phyloP scores from a whole-genome alignment of 768 basidiomycete species.

The Trametes gibbosa region DNA sequence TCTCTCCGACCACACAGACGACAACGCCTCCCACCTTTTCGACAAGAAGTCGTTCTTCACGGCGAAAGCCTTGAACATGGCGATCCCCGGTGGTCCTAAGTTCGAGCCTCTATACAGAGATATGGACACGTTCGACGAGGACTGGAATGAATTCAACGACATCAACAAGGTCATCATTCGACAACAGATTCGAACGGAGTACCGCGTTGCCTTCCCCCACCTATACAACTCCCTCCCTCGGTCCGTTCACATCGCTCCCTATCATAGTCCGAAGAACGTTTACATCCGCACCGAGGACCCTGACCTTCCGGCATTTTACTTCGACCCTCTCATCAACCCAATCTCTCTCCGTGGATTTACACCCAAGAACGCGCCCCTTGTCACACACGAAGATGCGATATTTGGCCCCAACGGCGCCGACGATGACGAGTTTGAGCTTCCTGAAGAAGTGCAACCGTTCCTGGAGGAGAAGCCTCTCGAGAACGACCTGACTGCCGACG shows the following conservation, averaged over 20 bases:
- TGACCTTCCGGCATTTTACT: conserved; percentile 99
- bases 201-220: conserved; percentile 99
- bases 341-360: conserved; percentile 87
- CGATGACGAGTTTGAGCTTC: conserved; percentile 85
- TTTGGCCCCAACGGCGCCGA: conserved; percentile 87
- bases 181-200: conserved; percentile 96
- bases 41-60: conserved; percentile 98
- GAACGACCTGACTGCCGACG: conserved; percentile 92
- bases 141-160: conserved; percentile 99
- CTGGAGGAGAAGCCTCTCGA: conserved; percentile 75
- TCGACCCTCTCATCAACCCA: conserved; percentile 97
- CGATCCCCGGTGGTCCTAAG: conserved; percentile 97
- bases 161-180: conserved; percentile 99
- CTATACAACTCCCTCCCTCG: conserved; percentile 97
- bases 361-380: conserved; percentile 76
- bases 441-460: conserved; percentile 77
- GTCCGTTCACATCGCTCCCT: conserved; percentile 87
- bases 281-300: conserved; percentile 99
- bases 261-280: conserved; percentile 94
- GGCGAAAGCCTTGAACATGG: conserved; percentile 95
- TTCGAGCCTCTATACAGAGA: conserved; percentile 97
- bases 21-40: conserved; percentile 89
- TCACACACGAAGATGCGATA: conserved; percentile 88
- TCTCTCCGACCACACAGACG: conserved; percentile 89
- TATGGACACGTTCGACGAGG: conserved; percentile 96